A percentile compares a stretch with the other conserved stretches of the same genome.
phyloP scores from a whole-genome alignment of 768 basidiomycete species.

The Solioccasus polychromus region DNA sequence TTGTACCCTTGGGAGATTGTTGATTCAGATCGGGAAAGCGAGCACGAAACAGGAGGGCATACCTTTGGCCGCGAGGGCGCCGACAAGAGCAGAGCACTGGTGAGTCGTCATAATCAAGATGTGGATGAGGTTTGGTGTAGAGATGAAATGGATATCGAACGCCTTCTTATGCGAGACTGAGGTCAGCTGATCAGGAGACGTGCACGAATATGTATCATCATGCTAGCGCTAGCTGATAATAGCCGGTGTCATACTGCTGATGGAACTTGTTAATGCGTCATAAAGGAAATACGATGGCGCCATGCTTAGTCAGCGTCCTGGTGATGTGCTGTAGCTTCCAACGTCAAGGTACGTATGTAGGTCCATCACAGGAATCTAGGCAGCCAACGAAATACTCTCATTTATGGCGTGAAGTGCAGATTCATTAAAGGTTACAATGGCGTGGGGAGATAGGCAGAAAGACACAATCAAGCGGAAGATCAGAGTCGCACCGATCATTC shows the following conservation, averaged over 20 bases:
- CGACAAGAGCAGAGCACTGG: conserved; percentile 56
- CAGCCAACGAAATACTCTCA: too few species aligned
- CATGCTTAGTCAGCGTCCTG: too few species aligned
- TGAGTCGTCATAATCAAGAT: conserved; percentile 38
- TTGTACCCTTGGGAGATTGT: conserved; percentile 1
- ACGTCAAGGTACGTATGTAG: too few species aligned
- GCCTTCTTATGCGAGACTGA: conserved; percentile 13
- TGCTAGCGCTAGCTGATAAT: background rate
- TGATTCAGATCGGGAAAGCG: background rate
- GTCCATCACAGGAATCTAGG: too few species aligned
- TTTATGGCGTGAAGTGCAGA: too few species aligned
- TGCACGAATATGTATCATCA: conserved; percentile 10
- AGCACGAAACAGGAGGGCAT: background rate
- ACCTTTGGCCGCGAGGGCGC: conserved; percentile 52
- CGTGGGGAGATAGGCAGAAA: too few species aligned
- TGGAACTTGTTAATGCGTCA: too few species aligned
- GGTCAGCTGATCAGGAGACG: conserved; percentile 14
- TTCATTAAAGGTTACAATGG: too few species aligned
- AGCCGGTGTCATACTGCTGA: background rate
- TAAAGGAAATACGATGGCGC: too few species aligned
- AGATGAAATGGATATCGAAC: background rate
- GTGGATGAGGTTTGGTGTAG: conserved; percentile 27
- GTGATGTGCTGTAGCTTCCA: too few species aligned
- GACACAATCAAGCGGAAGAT: too few species aligned
- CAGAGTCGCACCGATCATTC: too few species aligned